Conservation (phyloP, 2,329 filamentous ascomycete genomes). For the Verticillium nubilum region DNA sequence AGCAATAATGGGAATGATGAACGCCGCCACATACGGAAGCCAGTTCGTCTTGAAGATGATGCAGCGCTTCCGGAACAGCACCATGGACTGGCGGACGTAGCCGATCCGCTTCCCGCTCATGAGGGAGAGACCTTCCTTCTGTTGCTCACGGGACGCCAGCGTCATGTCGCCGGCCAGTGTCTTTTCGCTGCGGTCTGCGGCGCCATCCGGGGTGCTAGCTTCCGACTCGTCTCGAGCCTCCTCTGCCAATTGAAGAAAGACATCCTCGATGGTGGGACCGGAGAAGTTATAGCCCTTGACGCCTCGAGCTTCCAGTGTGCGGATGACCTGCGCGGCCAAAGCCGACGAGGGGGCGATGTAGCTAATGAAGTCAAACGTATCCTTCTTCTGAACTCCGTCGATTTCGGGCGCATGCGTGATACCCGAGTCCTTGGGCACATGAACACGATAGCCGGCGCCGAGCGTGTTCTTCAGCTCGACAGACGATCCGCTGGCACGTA, state of each 20-base stretch:
- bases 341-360: conserved; percentile 67
- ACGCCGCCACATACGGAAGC: conserved; percentile 67
- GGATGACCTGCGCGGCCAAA: conserved; percentile 67
- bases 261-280: conserved; percentile 87
- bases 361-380: conserved; percentile 64
- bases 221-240: conserved; percentile 53
- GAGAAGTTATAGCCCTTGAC: conserved; percentile 78
- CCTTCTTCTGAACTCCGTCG: conserved; percentile 49
- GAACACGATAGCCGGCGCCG: conserved; percentile 37
- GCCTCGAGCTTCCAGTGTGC: conserved; percentile 58
- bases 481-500: conserved; percentile 63
- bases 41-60: conserved; percentile 75
- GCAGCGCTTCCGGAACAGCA: conserved; percentile 72
- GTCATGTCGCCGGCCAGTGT: conserved; percentile 12
- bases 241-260: conserved; percentile 81
- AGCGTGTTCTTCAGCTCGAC: conserved; percentile 63
- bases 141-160: conserved; percentile 3
- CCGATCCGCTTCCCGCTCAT: conserved; percentile 57
- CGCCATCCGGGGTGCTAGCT: not conserved
- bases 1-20: conserved; percentile 73
- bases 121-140: not conserved
- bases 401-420: conserved; percentile 44
- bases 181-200: conserved; percentile 17
- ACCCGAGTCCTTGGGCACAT: conserved; percentile 33
- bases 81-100: conserved; percentile 63